Evolutionary conservation across 371 early-diverging fungal species (phyloP), one percentile per base, ranked within the genome.

Genomic region (Synchytrium microbalum): DNA sequence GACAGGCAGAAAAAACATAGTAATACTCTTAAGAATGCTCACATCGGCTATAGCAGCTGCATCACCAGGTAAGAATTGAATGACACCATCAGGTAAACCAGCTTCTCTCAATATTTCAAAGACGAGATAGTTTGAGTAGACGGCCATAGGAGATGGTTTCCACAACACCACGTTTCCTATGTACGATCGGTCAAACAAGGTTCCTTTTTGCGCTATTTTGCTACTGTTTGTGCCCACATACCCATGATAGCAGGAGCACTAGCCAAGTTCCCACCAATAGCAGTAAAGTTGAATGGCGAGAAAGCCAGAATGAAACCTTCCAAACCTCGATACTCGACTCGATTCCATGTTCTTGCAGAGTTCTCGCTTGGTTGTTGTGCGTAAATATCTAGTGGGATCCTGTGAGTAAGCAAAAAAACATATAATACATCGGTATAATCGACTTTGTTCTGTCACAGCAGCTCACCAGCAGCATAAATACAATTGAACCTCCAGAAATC

Each of bases 241-340:
- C 83, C 84, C 97, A 98, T 95, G 71, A 98, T 78, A 23, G 92
- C 96, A 31, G 98, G 97, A 2, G 97, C 96, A 68, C 84, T 79
- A 33, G 88, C 88, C 62, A 98, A 79, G 79, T 98, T 98, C 69
- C 92, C 97, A 69, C 93, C 98, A 68, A 98, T 98, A 62, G 98
- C 98, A 33, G 98, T 98, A 72, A 98, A 98, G 85, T 98, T 98
- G 88, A 98, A 98, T 24, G 98, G 98, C 23, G 95, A 92, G 61
- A 93, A 88, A 54, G 96, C 97, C 61, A 91, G 86, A 38, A 97
- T 93, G 69, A 97, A 98, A 33, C 98, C 97, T 77, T 96, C 98
- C 52, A 96, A 81, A 53, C 89, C 87, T 63, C 97, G 90, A 84
- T 93, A 96, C 80, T 98, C 98, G 64, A 87, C 79, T 65, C 96